Evolutionary conservation across 257 asterid genomes (phyloP), one percentile per base, ranked within the genome.

Genomic region (Solanum clarkiae): DNA sequence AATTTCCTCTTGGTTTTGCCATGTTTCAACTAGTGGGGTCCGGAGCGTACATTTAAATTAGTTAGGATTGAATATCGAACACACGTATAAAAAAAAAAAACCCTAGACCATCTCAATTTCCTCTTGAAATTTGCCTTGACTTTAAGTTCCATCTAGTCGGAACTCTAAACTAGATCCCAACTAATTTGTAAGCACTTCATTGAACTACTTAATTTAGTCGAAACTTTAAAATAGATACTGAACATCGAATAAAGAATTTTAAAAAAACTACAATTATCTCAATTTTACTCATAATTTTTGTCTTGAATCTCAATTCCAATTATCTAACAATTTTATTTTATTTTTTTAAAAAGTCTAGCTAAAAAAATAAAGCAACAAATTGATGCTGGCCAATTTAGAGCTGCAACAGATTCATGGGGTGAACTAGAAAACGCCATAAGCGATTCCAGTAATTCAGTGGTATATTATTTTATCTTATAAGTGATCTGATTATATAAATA

Each of bases 371-470:
- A 85, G 80, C 82, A 91, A 72, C 90, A 94, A 66, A 42, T 95
- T 83, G 89, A 80, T 74, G 86, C 88, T 10, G 94, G 95, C 56
- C 87, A 91, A 77, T 90, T 92, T 65, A 87, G 24, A 42, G 94
- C 91, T 74, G 98, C 99, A 60, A 94, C 97, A 16, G 87, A 88
- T 16, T 72, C 96, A 20, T 97, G 98, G 99, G 60, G 86, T 57
- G 16, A 82, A 3, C 94, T 97, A 6, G 98, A 95, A 86, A 32
- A 11, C 0, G 81, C 94, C 10, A 92, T 97, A 89, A 84, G 87
- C 26, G 0, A 86, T 53, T 80, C 77, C 88, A 93, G 94, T 90
- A 93, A 89, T 82, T 86, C 91, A 7, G 99, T 97, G 97, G 99
- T 93, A 92, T 24, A 18, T 44, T 40, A 63, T 44, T 29, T 47